These are phyloP conservation scores for Calycina herbarum DNA, from an alignment of 2,329 filamentous ascomycete species.

Conservation along the genomic window DNA sequence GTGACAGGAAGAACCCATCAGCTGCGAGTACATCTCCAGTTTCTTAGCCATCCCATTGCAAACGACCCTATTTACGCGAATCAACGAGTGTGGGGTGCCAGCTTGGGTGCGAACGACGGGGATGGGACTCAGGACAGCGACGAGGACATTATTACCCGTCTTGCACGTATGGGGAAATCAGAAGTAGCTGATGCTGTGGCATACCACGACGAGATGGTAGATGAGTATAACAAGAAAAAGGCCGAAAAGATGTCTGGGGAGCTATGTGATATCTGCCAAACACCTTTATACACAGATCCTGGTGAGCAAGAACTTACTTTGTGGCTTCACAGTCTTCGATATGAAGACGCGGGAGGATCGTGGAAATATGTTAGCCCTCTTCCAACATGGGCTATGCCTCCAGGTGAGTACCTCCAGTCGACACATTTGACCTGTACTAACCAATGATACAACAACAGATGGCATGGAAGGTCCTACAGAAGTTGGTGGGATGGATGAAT, in stretches of 20 bases:
- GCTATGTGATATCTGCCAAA: constrained; percentile 77
- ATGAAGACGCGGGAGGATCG: constrained; percentile 76
- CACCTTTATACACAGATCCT: constrained; percentile 90
- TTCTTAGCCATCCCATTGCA: constrained; percentile 88
- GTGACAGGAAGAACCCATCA: constrained; percentile 95
- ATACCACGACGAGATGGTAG: constrained; percentile 92
- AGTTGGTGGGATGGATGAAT: constrained; percentile 60
- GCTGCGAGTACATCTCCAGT: constrained; percentile 91
- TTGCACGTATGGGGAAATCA: constrained; percentile 90
- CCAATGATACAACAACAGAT: constrained; percentile 20
- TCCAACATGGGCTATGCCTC: constrained; percentile 84
- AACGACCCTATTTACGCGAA: constrained; percentile 99
- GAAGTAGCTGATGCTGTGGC: constrained; percentile 88
- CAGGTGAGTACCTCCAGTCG: constrained; percentile 37
- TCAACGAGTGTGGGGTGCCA: constrained; percentile 81
- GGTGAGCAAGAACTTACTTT: constrained; percentile 87
- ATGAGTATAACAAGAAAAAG: constrained; percentile 83
- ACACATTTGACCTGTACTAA: not conserved
- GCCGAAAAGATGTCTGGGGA: constrained; percentile 92
- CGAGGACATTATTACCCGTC: constrained; percentile 82
- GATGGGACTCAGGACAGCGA: constrained; percentile 73
- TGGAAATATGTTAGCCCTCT: constrained; percentile 88
- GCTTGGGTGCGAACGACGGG: constrained; percentile 67
- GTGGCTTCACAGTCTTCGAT: constrained; percentile 89
- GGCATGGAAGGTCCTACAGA: constrained; percentile 61